These are phyloP conservation scores for Penicillium fuscoglaucum DNA, from an alignment of 2,329 filamentous ascomycete species.

Conservation along the genomic window DNA sequence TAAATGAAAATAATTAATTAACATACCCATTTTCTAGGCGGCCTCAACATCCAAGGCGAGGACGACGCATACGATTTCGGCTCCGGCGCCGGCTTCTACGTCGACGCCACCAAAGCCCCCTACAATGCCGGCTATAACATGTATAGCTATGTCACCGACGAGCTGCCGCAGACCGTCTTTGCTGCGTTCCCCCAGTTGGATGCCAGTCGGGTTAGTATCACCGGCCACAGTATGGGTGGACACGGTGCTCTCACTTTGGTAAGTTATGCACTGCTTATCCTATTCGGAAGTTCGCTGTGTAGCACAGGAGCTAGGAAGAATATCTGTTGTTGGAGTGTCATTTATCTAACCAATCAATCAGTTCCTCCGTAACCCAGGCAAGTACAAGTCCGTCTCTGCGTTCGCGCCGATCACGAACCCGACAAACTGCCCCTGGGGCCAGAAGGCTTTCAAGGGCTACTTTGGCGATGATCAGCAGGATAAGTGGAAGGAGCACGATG, in stretches of 20 bases:
- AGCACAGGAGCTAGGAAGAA: slow-evolving; percentile 8
- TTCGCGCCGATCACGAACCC: slow-evolving; percentile 92
- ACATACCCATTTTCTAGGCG: slow-evolving; percentile 50
- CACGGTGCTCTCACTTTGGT: slow-evolving; percentile 88
- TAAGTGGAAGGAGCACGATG: slow-evolving; percentile 86
- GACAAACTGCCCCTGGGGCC: slow-evolving; percentile 81
- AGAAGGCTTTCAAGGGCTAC: slow-evolving; percentile 93
- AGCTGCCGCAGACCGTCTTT: slow-evolving; percentile 80
- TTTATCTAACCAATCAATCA: slow-evolving; percentile 25
- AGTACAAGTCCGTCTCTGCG: slow-evolving; percentile 84
- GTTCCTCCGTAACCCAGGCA: slow-evolving; percentile 87
- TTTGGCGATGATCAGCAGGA: slow-evolving; percentile 70
- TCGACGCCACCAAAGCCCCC: slow-evolving; percentile 76
- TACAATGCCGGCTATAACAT: slow-evolving; percentile 83
- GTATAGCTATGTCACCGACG: slow-evolving; percentile 87
- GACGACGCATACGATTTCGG: slow-evolving; percentile 91
- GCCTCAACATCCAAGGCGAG: slow-evolving; percentile 77
- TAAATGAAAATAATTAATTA: neutral
- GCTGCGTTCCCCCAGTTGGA: slow-evolving; percentile 72
- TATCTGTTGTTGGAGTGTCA: neutral
- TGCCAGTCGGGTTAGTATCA: slow-evolving; percentile 70
- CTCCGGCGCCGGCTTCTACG: slow-evolving; percentile 88
- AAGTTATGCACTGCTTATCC: slow-evolving; percentile 44
- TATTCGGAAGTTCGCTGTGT: slow-evolving; percentile 59
- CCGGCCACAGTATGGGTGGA: slow-evolving; percentile 95